Evolutionary conservation across 495 filamentous ascomycete genomes (phyloP).

Genomic region (Trypethelium eluteriae): DNA sequence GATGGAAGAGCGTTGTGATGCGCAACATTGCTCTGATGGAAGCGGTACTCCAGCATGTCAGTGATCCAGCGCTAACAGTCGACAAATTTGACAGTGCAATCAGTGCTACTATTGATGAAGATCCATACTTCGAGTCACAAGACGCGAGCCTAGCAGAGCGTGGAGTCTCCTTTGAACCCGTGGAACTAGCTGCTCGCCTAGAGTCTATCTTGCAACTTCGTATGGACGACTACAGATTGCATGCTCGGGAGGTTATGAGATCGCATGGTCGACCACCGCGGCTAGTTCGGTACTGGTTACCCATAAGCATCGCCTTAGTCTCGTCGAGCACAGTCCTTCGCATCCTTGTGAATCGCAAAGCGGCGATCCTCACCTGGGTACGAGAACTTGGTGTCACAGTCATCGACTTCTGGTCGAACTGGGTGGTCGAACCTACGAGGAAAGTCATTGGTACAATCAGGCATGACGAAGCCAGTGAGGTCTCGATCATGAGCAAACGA

Average conservation of each 20-base stretch:
- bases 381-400: conserved; percentile 64
- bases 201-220: conserved; percentile 53
- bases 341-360: conserved; percentile 61
- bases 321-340: conserved; percentile 75
- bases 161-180: conserved; percentile 39
- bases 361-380: conserved; percentile 70
- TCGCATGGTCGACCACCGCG: conserved; percentile 66
- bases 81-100: conserved; percentile 70
- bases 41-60: conserved; percentile 58
- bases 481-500: conserved; percentile 88
- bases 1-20: conserved; percentile 65
- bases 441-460: conserved; percentile 86
- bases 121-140: conserved; percentile 42
- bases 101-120: conserved; percentile 54
- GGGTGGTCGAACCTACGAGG: conserved; percentile 76
- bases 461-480: conserved; percentile 81
- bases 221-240: conserved; percentile 50
- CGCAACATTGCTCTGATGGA: conserved; percentile 74
- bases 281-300: conserved; percentile 84
- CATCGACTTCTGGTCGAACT: conserved; percentile 88
- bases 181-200: conserved; percentile 58
- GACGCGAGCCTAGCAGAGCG: conserved; percentile 21
- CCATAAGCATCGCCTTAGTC: conserved; percentile 54
- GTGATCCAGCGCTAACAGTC: conserved; percentile 45
- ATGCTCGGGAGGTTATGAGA: conserved; percentile 43